Conservation (phyloP, 2,329 filamentous ascomycete species). For the Thelonectria olida region DNA sequence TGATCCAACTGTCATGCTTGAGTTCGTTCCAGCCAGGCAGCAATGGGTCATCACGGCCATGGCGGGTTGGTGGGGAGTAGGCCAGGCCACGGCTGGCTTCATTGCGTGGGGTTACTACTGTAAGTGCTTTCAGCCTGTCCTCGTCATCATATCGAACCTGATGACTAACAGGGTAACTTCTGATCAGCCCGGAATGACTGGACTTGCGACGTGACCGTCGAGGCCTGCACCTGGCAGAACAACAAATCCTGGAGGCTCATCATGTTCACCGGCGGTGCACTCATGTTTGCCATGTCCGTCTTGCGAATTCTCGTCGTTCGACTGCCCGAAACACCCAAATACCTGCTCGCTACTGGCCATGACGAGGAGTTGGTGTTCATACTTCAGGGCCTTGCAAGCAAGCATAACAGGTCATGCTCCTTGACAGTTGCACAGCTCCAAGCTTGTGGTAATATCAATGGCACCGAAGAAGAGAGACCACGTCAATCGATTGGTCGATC, state of each 20-base stretch:
- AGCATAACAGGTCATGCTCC: constrained; percentile 46
- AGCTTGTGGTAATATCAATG: constrained; percentile 55
- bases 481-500: too few species aligned
- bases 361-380: constrained; percentile 59
- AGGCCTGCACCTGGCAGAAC: constrained; percentile 55
- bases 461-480: too few species aligned
- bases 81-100: constrained; percentile 57
- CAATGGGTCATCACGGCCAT: constrained; percentile 59
- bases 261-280: constrained; percentile 55
- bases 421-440: constrained; percentile 57
- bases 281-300: constrained; percentile 55
- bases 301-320: constrained; percentile 56
- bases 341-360: constrained; percentile 55
- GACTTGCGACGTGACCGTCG: constrained; percentile 51
- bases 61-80: constrained; percentile 61
- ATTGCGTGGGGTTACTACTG: constrained; percentile 53
- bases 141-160: not conserved
- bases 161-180: not conserved
- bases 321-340: constrained; percentile 60
- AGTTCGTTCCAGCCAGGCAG: constrained; percentile 57
- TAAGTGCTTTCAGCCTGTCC: not conserved
- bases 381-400: constrained; percentile 60
- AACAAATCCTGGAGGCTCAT: constrained; percentile 62
- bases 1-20: constrained; percentile 61
- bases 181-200: constrained; percentile 57